Evolutionary conservation across 2,329 filamentous ascomycete genomes (phyloP).

Genomic region (Cladosporium sp.): DNA sequence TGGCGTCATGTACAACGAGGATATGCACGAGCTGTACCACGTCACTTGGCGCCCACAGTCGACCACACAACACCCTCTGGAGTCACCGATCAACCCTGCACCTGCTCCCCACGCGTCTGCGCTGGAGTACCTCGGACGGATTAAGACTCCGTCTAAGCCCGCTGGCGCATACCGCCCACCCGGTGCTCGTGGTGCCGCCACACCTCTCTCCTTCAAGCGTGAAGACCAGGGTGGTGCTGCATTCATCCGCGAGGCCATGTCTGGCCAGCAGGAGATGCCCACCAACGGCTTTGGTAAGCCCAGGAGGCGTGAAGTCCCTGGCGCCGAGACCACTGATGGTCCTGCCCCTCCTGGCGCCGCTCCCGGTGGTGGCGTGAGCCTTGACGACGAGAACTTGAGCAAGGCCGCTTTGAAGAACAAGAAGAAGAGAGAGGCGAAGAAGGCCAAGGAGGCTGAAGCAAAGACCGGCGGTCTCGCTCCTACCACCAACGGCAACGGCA

Average conservation of each 20-base stretch:
- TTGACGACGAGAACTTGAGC: conserved; percentile 73
- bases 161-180: conserved; percentile 96
- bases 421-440: conserved; percentile 96
- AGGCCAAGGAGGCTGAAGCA: conserved; percentile 75
- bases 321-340: conserved; percentile 70
- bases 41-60: conserved; percentile 79
- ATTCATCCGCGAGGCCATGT: conserved; percentile 76
- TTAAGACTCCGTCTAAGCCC: conserved; percentile 94
- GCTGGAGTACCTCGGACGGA: conserved; percentile 74
- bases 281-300: conserved; percentile 78
- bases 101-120: conserved; percentile 83
- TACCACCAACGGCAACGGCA: conserved; percentile 46
- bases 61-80: conserved; percentile 59
- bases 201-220: conserved; percentile 92
- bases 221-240: conserved; percentile 95
- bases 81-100: conserved; percentile 65
- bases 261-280: conserved; percentile 38
- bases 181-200: conserved; percentile 83
- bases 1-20: conserved; percentile 88
- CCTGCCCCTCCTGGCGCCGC: conserved; percentile 59
- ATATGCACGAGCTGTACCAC: conserved; percentile 91
- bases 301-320: conserved; percentile 77
- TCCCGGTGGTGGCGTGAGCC: conserved; percentile 64
- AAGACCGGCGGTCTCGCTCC: conserved; percentile 52
- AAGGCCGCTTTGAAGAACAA: conserved; percentile 94